Percentiles rank a stretch among this genome's conserved stretches.
Conservation (phyloP, 2,329 filamentous ascomycete genomes). For the Colletotrichum orchidophilum region DNA sequence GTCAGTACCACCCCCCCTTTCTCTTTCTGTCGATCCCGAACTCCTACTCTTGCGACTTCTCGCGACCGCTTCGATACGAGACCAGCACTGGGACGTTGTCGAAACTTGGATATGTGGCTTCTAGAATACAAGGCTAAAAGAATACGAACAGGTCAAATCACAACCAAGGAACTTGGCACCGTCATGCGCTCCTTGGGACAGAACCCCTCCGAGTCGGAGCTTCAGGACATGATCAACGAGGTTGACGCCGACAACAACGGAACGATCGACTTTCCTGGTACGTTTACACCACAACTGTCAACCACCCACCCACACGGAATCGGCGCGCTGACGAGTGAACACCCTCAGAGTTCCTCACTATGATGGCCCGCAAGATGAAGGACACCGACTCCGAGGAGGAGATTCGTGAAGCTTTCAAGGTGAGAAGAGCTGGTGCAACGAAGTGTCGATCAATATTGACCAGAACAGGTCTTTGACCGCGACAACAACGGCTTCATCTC, state of each 20-base stretch:
- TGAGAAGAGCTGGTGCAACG: constrained; percentile 42
- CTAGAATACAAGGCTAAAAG: constrained; percentile 39
- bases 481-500: constrained; percentile 95
- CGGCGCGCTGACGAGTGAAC: constrained; percentile 39
- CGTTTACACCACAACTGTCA: constrained; percentile 39
- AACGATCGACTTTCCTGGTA: constrained; percentile 92
- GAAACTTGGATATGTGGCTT: background rate
- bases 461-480: constrained; percentile 76
- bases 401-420: constrained; percentile 90
- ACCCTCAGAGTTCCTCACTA: constrained; percentile 82
- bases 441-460: background rate
- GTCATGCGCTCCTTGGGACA: constrained; percentile 92
- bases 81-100: background rate
- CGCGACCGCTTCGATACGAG: constrained; percentile 9
- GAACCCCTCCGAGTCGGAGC: constrained; percentile 88
- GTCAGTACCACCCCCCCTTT: constrained; percentile 62
- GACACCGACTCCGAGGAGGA: constrained; percentile 92
- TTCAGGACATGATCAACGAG: constrained; percentile 96
- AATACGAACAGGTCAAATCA: constrained; percentile 77
- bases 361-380: constrained; percentile 97
- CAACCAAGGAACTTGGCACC: constrained; percentile 88
- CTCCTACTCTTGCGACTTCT: constrained; percentile 3
- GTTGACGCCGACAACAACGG: constrained; percentile 93
- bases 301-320: background rate
- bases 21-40: constrained; percentile 4